phyloP scores from a whole-genome alignment of 768 basidiomycete species.

The Lentinula lateritia region DNA sequence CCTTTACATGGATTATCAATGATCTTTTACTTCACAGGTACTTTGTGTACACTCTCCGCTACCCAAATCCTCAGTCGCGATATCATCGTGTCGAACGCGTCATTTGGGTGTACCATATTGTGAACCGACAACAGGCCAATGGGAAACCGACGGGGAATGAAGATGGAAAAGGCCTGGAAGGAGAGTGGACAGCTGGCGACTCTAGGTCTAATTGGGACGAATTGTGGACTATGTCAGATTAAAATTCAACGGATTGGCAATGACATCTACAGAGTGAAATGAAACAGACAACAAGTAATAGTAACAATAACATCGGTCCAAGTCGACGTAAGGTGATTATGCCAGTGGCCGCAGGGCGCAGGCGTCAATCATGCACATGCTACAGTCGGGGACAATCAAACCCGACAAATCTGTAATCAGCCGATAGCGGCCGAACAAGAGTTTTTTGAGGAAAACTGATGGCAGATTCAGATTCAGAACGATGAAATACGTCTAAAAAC shows the following conservation, averaged over 20 bases:
- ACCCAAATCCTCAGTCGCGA: neutral
- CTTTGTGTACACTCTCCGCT: neutral
- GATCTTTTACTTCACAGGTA: neutral
- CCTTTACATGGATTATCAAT: neutral
- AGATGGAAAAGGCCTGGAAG: neutral
- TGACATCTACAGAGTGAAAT: no score
- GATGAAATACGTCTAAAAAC: no score
- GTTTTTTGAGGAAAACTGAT: no score
- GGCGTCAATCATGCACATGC: neutral
- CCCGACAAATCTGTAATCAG: no score
- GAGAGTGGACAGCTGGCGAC: neutral
- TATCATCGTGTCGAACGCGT: neutral
- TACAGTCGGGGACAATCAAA: no score
- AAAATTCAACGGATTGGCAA: neutral
- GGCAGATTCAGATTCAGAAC: no score
- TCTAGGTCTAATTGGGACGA: conserved; percentile 1
- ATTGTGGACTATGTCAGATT: neutral
- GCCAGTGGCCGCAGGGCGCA: no score
- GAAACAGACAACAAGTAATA: no score
- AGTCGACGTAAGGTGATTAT: no score
- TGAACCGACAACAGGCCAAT: neutral
- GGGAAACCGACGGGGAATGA: neutral
- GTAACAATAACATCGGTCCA: no score
- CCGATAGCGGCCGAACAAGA: no score
- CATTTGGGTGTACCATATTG: neutral